Evolutionary conservation across 2,329 filamentous ascomycete genomes (phyloP).

Genomic region (Volutella citrinella): DNA sequence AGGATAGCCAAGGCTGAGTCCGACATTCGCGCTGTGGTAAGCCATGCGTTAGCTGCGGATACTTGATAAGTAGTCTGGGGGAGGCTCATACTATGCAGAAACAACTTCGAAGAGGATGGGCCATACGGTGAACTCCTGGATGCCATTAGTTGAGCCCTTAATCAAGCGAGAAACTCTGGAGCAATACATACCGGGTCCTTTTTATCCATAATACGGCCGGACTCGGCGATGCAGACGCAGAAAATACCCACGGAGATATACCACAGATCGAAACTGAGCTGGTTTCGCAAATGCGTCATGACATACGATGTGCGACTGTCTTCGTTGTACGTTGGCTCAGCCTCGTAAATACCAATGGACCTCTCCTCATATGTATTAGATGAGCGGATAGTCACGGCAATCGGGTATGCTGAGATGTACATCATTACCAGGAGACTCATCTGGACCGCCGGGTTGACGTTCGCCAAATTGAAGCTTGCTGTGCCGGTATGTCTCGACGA

Average conservation of each 20-base stretch:
- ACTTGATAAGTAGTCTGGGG: too few species aligned
- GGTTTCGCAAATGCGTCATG: conserved; percentile 33
- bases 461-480: conserved; percentile 47
- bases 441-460: conserved; percentile 52
- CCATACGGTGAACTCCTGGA: conserved; percentile 28
- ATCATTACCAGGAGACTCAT: conserved; percentile 62
- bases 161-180: too few species aligned
- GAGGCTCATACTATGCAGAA: conserved; percentile 31
- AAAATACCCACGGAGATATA: conserved; percentile 39
- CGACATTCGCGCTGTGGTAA: conserved; percentile 31
- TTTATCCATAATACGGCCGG: conserved; percentile 21
- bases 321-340: conserved; percentile 23
- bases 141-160: too few species aligned
- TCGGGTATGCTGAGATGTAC: conserved; percentile 61
- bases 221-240: conserved; percentile 31
- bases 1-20: conserved; percentile 33
- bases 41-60: neutral
- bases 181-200: conserved; percentile 20
- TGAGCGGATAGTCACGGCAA: conserved; percentile 59
- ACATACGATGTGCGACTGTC: conserved; percentile 27
- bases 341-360: conserved; percentile 55
- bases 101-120: conserved; percentile 33
- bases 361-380: conserved; percentile 62
- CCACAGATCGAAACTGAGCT: conserved; percentile 40
- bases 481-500: conserved; percentile 47